These are phyloP conservation scores for Rubia peregrina DNA, from an alignment of 305 asterid species.

Conservation along the genomic window DNA sequence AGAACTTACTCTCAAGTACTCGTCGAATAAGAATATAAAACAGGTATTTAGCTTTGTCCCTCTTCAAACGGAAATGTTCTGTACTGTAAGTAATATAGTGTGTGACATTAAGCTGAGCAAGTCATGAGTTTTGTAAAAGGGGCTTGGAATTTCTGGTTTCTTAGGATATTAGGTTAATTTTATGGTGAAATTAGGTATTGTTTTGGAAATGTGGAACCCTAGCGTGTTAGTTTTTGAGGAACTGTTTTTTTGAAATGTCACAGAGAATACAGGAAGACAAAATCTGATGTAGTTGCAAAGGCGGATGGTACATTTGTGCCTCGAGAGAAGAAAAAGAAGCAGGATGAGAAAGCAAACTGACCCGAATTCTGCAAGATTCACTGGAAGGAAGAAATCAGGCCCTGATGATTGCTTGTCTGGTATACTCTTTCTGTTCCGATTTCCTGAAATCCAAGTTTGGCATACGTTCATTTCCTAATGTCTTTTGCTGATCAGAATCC, in stretches of 20 bases:
- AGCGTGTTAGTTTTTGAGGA: neutral
- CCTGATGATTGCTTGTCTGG: slow-evolving; percentile 90
- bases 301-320: slow-evolving; percentile 94
- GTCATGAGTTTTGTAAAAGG: neutral
- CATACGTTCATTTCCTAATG: neutral
- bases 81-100: neutral
- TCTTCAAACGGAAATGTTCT: neutral
- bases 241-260: slow-evolving; percentile 7
- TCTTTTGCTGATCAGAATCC: slow-evolving; percentile 54
- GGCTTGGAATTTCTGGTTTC: neutral
- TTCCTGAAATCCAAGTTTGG: slow-evolving; percentile 4
- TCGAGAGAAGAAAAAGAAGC: slow-evolving; percentile 90
- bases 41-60: slow-evolving; percentile 32
- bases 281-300: slow-evolving; percentile 82
- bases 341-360: slow-evolving; percentile 92
- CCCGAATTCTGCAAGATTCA: slow-evolving; percentile 89
- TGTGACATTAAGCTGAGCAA: neutral
- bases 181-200: neutral
- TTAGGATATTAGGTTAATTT: neutral
- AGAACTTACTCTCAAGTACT: slow-evolving; percentile 25
- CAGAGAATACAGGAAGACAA: slow-evolving; percentile 93
- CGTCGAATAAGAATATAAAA: slow-evolving; percentile 40
- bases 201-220: neutral
- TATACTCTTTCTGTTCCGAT: slow-evolving; percentile 16
- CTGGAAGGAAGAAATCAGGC: slow-evolving; percentile 87